Base-by-base conservation (phyloP, 257 asterid species). In the Echites panduratus region DNA sequence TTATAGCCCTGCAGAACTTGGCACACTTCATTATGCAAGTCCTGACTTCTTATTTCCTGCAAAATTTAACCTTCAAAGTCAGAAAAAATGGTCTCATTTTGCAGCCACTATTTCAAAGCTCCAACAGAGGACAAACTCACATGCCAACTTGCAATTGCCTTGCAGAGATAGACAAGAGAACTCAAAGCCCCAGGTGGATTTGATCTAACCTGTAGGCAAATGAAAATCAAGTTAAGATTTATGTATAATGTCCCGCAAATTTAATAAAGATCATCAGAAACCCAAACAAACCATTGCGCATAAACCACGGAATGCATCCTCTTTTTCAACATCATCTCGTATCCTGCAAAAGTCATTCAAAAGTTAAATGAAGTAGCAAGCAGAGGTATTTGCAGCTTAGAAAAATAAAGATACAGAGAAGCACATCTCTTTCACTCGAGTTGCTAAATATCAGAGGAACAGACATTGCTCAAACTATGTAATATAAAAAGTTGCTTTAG, bases 121-220 rank as follows among this genome's bases (percentile, higher is more conserved):
- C 26, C 20, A 16, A 27, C 38, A 20, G 24, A 38, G 17, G 45
- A 38, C 43, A 54, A 20, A 13, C 95, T 89, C 84, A 90, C 98
- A 79, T 95, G 92, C 99, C 99, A 95, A 88, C 99, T 94, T 67
- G 98, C 96, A 76, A 95, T 85, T 66, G 99, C 98, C 85, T 81
- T 84, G 84, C 94, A 89, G 85, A 95, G 78, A 84, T 82, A 89
- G 79, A 79, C 89, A 10, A 95, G 90, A 56, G 95, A 90, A 82
- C 78, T 89, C 76, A 92, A 78, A 80, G 95, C 97, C 75, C 96
- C 97, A 3, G 96, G 71, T 66, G 98, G 98, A 83, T 94, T 91
- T 77, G 93, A 89, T 83, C 81, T 87, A 53, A 91, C 93, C 98
- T 94, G 89, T 79, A 81, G 71, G 79, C 43, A 82, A 80, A 61